A percentile compares a stretch with the other conserved stretches of the same genome.
phyloP scores from a whole-genome alignment of 768 basidiomycete species.

The Mycena amicta region DNA sequence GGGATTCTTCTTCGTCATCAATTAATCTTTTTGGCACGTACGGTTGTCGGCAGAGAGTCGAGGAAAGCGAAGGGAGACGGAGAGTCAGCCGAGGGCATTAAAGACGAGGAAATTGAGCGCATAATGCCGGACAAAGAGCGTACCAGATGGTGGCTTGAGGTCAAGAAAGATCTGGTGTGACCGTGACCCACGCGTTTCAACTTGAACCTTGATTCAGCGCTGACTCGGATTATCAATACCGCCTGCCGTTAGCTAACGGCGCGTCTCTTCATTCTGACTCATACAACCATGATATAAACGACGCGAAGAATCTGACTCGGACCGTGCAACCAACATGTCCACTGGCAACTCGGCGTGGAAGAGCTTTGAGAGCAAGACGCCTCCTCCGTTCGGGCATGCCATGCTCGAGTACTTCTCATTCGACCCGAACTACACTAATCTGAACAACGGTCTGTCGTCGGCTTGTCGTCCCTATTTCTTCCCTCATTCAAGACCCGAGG shows the following conservation, averaged over 20 bases:
- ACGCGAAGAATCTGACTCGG: background rate
- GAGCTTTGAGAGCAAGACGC: background rate
- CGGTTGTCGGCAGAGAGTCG: no score
- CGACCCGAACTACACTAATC: slow-evolving; percentile 40
- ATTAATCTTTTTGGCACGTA: no score
- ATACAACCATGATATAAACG: background rate
- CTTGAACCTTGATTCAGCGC: background rate
- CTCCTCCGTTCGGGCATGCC: background rate
- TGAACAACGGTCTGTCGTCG: slow-evolving; percentile 32
- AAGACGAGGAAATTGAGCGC: background rate
- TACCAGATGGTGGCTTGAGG: background rate
- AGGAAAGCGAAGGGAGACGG: no score
- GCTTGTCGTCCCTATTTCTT: no score
- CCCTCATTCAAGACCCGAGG: no score
- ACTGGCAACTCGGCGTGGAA: background rate
- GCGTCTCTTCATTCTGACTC: background rate
- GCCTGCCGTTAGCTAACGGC: background rate
- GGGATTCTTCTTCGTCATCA: no score
- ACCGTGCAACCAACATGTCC: background rate
- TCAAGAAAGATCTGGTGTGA: background rate
- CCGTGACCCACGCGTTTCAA: background rate
- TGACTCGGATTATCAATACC: background rate
- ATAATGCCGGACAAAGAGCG: background rate
- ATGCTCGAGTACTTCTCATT: slow-evolving; percentile 48
- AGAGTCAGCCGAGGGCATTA: no score